Conservation (phyloP, 129 eudicot species). For the Glebionis coronaria region DNA sequence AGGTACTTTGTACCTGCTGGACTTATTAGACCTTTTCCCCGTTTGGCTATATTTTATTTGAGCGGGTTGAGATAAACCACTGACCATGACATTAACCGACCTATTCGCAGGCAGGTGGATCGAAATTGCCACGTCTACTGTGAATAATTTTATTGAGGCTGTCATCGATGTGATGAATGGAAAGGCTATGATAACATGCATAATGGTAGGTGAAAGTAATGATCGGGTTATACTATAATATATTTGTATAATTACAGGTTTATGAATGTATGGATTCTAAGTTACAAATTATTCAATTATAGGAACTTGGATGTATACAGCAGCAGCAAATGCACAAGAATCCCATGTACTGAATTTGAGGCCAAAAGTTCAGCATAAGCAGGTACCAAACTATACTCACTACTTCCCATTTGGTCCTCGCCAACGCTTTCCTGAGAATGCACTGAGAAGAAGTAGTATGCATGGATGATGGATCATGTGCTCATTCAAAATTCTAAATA, state of each 20-base stretch:
- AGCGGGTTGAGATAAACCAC: too few relatives aligned
- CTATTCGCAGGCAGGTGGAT: background rate
- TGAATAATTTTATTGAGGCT: background rate
- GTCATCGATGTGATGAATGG: background rate
- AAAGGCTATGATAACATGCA: background rate
- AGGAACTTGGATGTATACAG: constrained; percentile 21
- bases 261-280: background rate
- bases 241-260: background rate
- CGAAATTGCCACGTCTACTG: background rate
- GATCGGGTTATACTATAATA: background rate
- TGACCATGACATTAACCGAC: background rate
- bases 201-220: background rate
- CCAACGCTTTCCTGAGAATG: background rate
- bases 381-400: background rate
- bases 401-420: constrained; percentile 1
- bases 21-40: too few relatives aligned
- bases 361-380: constrained; percentile 12
- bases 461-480: constrained; percentile 6
- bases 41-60: too few relatives aligned
- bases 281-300: background rate
- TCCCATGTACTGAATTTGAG: constrained; percentile 7
- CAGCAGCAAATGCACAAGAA: constrained; percentile 1
- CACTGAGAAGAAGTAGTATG: background rate
- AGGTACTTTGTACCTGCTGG: too few relatives aligned
- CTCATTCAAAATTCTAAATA: background rate